Base-by-base conservation (phyloP, 768 basidiomycete genomes). In the Auriscalpium orientale region DNA sequence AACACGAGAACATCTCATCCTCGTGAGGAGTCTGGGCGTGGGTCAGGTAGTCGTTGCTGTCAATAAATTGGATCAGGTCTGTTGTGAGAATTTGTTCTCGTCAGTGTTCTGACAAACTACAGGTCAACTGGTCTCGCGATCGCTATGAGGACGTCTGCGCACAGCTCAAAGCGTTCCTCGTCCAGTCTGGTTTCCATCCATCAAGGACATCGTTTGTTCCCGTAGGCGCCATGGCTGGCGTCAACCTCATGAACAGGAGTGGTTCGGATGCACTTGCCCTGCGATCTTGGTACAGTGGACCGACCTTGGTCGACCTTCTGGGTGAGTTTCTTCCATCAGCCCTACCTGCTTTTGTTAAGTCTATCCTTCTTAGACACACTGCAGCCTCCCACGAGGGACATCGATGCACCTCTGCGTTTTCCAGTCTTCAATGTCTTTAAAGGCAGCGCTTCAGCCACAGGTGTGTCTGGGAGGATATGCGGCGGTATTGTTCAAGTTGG, bases 341-440 rank as follows among this genome's bases (percentile, higher is more conserved):
- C 18, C 8, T 51, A n/a, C 37, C 35, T 18, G 22, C 28, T 46
- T 18, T 58, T 36, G 15, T 38, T 53, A 35, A 55, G 58, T 38
- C 5, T 51, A 57, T 33, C 34, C 28, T 28, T 28, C 28, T 46
- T 57, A 93, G 94, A 97, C 71, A 72, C 78, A 56, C 71, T 97
- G 44, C 88, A 90, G 56, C 90, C 93, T 0, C 95, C 95, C 0
- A 65, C 73, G 8, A 78, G 95, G 47, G 87, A 93, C 52, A 84
- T 95, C 48, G 75, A 78, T 3, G 77, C 83, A 0, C 86, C 95
- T 0, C 69, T 95, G 21, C 82, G 97, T 38, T 77, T 98, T 46
- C 97, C 97, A 0, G 81, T 98, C 20, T 89, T 93, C 12, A 98
- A 99, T 67, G 91, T 98, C 4, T 98, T 95, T 78, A 95, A 87